Conservation (phyloP, 140 eudicot genomes). For the Bidens hawaiensis region DNA sequence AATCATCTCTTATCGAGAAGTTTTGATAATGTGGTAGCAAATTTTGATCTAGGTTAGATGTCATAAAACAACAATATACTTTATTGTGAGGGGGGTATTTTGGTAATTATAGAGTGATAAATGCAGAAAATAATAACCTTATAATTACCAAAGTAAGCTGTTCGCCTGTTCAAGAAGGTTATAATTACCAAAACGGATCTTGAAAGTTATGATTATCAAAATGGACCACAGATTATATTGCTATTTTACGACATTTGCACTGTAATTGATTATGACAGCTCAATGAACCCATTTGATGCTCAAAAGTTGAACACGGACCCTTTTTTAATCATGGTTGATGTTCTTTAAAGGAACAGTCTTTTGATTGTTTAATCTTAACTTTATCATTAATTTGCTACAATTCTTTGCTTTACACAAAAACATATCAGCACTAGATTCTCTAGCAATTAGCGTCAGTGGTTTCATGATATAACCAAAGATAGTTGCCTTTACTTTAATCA, state of each 20-base stretch:
- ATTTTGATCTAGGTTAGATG: not conserved
- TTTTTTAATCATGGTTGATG: conserved; percentile 12
- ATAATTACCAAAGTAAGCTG: not conserved
- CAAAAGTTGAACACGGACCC: conserved; percentile 4
- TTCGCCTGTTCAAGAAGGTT: conserved; percentile 12
- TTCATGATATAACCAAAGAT: conserved; percentile 21
- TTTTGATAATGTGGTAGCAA: too few relatives aligned
- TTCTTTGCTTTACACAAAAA: conserved; percentile 22
- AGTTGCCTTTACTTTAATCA: conserved; percentile 17
- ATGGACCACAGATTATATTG: not conserved
- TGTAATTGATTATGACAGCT: not conserved
- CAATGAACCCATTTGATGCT: conserved; percentile 1
- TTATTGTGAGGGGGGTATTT: not conserved
- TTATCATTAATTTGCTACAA: not conserved
- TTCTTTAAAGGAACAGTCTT: not conserved
- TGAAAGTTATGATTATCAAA: not conserved
- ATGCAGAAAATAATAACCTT: not conserved
- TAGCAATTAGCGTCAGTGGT: not conserved
- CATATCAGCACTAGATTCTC: conserved; percentile 6
- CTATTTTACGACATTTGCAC: too few relatives aligned
- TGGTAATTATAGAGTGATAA: not conserved
- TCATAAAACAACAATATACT: not conserved
- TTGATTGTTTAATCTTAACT: conserved; percentile 15
- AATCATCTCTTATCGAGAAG: too few relatives aligned
- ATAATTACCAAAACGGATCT: not conserved